Evolutionary conservation across 2,329 filamentous ascomycete genomes (phyloP), one percentile per base, ranked within the genome.

Genomic region (Stagonosporopsis vannaccii): DNA sequence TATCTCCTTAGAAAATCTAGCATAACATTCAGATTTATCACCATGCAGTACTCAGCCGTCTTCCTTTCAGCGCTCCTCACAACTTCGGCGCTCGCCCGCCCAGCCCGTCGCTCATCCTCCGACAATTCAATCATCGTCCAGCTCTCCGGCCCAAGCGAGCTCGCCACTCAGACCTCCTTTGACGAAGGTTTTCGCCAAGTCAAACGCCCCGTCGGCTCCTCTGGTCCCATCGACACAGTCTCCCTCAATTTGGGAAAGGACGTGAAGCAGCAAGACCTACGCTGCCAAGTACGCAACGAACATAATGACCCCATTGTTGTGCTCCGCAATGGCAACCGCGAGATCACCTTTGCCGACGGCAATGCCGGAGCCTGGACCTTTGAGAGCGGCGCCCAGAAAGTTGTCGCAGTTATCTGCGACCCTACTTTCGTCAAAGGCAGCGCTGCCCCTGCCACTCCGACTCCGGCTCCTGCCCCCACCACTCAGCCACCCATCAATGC

Each of bases 11-110:
- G 32, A 44, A 52, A 47, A 46, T 22, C 12, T 20, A 44, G 12
- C 2, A 20, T 46, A 56, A 48, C 12, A 2, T 17, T 41, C 36
- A 42, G 6, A 3, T 32, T 13, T 15, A 23, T 32, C 48, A 61
- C 32, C 15, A 65, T 65, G 62, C 58, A 61, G 25, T 65, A 62
- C 52, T 51, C 54, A 1, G 51, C 49, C 26, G 32, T 62, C 39
- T 42, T 65, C 23, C 46, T 56, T n/a, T 44, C 57, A 22, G 46
- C 48, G 15, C 42, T 62, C 25, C 37, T 59, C 30, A 58, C 60
- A 28, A 53, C 58, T 23, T 51, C 41, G 7, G 48, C 51, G 8
- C 26, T 62, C 6, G 59, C 59, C 8, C 53, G 41, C 23, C 61
- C 61, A 30, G 25, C 28, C 20, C 52, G 36, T 46, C 46, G 46